Percentiles rank a stretch among this genome's conserved stretches.
phyloP scores from a whole-genome alignment of 73 alveolate species.

The Diophrys sp. region DNA sequence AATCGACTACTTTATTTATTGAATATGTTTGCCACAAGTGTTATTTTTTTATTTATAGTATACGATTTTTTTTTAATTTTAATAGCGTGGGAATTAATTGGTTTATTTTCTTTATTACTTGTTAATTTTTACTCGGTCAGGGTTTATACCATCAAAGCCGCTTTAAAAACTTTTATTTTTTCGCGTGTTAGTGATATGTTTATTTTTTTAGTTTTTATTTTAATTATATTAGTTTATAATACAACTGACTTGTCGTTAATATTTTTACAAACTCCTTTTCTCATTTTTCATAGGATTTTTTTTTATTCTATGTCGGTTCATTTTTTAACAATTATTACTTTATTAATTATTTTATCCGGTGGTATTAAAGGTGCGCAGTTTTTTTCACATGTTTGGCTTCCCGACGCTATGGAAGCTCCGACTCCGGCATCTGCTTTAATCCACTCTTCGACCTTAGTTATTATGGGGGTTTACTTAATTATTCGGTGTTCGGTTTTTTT shows the following conservation, averaged over 20 bases:
- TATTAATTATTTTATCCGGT: neutral
- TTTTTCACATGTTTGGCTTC: conserved; percentile 25
- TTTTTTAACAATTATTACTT: conserved; percentile 11
- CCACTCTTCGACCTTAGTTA: conserved; percentile 29
- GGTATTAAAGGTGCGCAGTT: conserved; percentile 27
- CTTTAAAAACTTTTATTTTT: conserved; percentile 18
- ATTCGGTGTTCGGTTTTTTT: conserved; percentile 10
- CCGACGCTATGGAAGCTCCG: conserved; percentile 44
- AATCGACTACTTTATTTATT: conserved; percentile 12
- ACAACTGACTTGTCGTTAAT: conserved; percentile 21
- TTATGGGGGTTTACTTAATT: conserved; percentile 20
- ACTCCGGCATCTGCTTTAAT: conserved; percentile 35
- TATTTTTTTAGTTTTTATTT: conserved; percentile 1
- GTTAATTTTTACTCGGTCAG: conserved; percentile 22
- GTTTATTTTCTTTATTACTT: conserved; percentile 15
- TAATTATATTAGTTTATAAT: conserved; percentile 2
- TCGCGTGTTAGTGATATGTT: conserved; percentile 31
- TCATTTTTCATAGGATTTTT: conserved; percentile 5
- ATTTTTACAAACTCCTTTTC: conserved; percentile 23
- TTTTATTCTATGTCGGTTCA: conserved; percentile 1
- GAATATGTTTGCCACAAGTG: conserved; percentile 24
- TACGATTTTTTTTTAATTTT: conserved; percentile 25
- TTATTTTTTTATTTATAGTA: conserved; percentile 7
- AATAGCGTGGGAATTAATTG: conserved; percentile 15
- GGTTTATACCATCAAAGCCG: conserved; percentile 21